Base-by-base conservation (phyloP, 2,329 filamentous ascomycete species). In the Ophidiomyces ophidiicola region DNA sequence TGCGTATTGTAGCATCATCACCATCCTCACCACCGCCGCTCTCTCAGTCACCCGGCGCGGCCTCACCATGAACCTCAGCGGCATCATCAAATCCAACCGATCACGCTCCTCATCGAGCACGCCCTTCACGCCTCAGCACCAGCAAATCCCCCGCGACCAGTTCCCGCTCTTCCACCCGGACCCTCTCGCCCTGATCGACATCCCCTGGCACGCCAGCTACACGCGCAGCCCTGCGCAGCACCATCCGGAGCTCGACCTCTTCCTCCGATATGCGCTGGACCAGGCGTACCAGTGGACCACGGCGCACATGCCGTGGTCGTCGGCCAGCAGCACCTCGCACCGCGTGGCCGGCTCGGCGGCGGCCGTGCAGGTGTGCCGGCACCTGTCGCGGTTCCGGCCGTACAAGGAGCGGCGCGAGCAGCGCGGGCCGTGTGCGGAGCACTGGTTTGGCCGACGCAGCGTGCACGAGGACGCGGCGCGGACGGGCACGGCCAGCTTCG, bases 361-460 rank as follows among this genome's bases (percentile, higher is more conserved):
- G 10, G 52, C 57, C 14, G 52, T 62, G 24, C 45, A 54, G 17
- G 47, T 62, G 7, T 50, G 48, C 32, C 41, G 41, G 12, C 20
- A 21, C 25, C 7, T n/a, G 14, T 7, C 19, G 6, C 36, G 19
- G 6, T 32, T 17, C 18, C 17, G n/a, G 3, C 36, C 36, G 12
- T 15, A 23, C 36, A 31, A 38, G 7, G n/a, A n/a, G 10, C 28
- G 4, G 19, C 17, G 6, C 12, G 20, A 5, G 14, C 14, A 7
- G 29, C 17, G 3, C 19, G 21, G 8, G 3, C 8, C 17, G 32
- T 20, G 20, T 14, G 45, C 48, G 11, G 60, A 64, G 32, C 55
- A 58, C 48, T 66, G 62, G 62, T 54, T 58, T 19, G 62, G 58
- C 35, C 57, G 62, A n/a, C 53, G 53, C 30, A 64, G 59, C 26